Percentiles rank a stretch among this genome's conserved stretches.
These are phyloP conservation scores for Fusarium napiforme DNA, from an alignment of 2,329 filamentous ascomycete species.

Conservation along the genomic window DNA sequence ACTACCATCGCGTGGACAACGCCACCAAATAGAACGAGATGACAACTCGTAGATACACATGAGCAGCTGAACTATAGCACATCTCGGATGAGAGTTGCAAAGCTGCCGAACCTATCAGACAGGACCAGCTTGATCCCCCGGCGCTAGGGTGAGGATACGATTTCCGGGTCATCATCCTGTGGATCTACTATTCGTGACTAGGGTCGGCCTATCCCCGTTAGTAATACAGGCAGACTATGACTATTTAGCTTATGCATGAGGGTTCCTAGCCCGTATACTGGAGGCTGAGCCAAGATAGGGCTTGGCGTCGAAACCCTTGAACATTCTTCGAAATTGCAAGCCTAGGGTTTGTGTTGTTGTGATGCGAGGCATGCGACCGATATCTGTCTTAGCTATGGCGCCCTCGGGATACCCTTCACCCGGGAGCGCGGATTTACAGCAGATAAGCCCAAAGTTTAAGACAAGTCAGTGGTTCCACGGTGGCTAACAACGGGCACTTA, in stretches of 20 bases:
- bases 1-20: conserved; percentile 12
- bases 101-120: conserved; percentile 21
- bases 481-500: conserved; percentile 12
- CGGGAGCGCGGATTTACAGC: conserved; percentile 19
- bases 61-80: conserved; percentile 11
- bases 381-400: conserved; percentile 17
- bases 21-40: conserved; percentile 27
- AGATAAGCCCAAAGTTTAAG: conserved; percentile 13
- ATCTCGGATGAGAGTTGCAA: conserved; percentile 24
- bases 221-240: conserved; percentile 20
- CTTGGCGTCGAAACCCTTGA: conserved; percentile 2
- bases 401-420: conserved; percentile 17
- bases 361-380: conserved; percentile 8
- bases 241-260: conserved; percentile 22
- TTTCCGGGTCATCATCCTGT: conserved; percentile 19
- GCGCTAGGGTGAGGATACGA: conserved; percentile 6
- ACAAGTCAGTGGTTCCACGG: neutral
- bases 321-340: conserved; percentile 7
- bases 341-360: conserved; percentile 5
- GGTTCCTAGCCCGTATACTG: conserved; percentile 17
- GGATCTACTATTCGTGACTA: conserved; percentile 18
- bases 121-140: neutral
- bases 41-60: conserved; percentile 27
- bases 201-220: conserved; percentile 20
- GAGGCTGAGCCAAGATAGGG: conserved; percentile 19